phyloP scores from a whole-genome alignment of 148 eudicot species.

The Pouteria glomerata region DNA sequence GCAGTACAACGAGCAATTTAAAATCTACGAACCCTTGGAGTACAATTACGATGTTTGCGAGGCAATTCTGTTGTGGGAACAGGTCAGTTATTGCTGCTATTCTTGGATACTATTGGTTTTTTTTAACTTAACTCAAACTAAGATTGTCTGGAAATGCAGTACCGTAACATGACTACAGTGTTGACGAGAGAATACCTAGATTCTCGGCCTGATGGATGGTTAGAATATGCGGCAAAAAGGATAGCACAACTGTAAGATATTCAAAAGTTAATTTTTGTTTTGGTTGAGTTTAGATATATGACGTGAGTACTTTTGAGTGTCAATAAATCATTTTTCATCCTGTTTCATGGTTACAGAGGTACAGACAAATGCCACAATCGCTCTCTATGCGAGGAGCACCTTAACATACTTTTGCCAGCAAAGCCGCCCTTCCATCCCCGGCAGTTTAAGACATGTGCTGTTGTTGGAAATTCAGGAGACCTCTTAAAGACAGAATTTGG shows the following conservation, averaged over 20 bases:
- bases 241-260: constrained; percentile 82
- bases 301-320: not conserved
- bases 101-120: not conserved
- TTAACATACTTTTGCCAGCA: constrained; percentile 74
- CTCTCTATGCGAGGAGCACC: constrained; percentile 90
- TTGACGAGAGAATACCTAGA: constrained; percentile 97
- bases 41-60: constrained; percentile 85
- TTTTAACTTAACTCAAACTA: constrained; percentile 14
- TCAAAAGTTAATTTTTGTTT: constrained; percentile 1
- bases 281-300: not conserved
- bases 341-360: constrained; percentile 42
- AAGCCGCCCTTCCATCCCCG: constrained; percentile 91
- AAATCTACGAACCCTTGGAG: constrained; percentile 81
- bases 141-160: constrained; percentile 62
- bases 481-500: constrained; percentile 90
- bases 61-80: constrained; percentile 91
- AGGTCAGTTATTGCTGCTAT: constrained; percentile 38
- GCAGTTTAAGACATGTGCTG: constrained; percentile 89
- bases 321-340: not conserved
- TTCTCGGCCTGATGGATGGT: constrained; percentile 97
- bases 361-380: constrained; percentile 76
- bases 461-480: constrained; percentile 98
- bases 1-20: constrained; percentile 85
- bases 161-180: constrained; percentile 97
- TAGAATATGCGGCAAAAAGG: constrained; percentile 91